phyloP scores from a whole-genome alignment of 2,329 filamentous ascomycete species.

The Aspergillus texensis region DNA sequence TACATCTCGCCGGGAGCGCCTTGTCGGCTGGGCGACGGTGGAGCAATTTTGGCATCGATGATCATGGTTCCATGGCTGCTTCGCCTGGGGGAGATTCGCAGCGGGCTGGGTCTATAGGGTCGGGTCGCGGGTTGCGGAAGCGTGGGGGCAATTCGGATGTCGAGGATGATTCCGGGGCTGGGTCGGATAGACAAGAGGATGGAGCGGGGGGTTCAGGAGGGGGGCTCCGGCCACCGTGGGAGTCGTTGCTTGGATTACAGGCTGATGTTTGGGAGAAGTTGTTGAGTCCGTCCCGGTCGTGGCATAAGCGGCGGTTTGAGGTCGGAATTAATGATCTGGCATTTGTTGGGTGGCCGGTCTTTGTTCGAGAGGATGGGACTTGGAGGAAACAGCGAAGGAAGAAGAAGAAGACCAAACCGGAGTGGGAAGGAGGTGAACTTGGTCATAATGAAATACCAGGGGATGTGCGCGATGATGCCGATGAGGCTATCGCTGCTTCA shows the following conservation, averaged over 20 bases:
- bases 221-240: conserved; percentile 39
- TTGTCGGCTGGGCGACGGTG: conserved; percentile 27
- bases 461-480: conserved; percentile 35
- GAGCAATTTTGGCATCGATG: conserved; percentile 39
- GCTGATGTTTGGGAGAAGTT: conserved; percentile 80
- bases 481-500: conserved; percentile 35
- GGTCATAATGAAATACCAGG: conserved; percentile 40
- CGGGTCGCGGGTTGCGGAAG: conserved; percentile 33
- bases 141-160: conserved; percentile 34
- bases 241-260: conserved; percentile 72
- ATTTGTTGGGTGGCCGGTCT: conserved; percentile 81
- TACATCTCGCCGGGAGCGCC: conserved; percentile 27
- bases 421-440: conserved; percentile 37
- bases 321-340: conserved; percentile 77
- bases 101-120: conserved; percentile 38
- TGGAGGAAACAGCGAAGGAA: conserved; percentile 70
- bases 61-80: conserved; percentile 28
- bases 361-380: conserved; percentile 74
- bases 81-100: conserved; percentile 35
- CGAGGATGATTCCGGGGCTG: conserved; percentile 35
- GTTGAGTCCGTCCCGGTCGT: conserved; percentile 72
- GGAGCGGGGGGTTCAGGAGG: conserved; percentile 21
- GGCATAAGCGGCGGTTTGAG: conserved; percentile 82
- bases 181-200: conserved; percentile 33
- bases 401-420: conserved; percentile 39